These are phyloP conservation scores for Corniculantispora saksenae DNA, from an alignment of 2,329 filamentous ascomycete species.

Conservation along the genomic window DNA sequence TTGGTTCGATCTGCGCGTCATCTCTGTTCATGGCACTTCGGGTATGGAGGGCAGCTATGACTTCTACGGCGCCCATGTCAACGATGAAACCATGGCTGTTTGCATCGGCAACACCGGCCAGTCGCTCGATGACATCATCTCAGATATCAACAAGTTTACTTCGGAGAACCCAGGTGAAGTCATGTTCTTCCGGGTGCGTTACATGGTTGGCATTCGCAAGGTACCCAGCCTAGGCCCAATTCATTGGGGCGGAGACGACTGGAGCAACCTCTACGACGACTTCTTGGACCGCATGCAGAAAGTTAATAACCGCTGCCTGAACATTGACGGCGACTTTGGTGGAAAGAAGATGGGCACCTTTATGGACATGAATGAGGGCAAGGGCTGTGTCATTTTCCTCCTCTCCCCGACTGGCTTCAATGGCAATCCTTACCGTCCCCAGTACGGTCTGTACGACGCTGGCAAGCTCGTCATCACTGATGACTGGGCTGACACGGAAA, in stretches of 20 bases:
- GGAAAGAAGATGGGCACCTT: slow-evolving; percentile 28
- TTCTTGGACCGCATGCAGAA: slow-evolving; percentile 33
- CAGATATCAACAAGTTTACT: slow-evolving; percentile 47
- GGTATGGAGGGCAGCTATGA: slow-evolving; percentile 23
- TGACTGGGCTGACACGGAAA: slow-evolving; percentile 32
- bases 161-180: slow-evolving; percentile 44
- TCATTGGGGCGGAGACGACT: slow-evolving; percentile 31
- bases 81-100: slow-evolving; percentile 32
- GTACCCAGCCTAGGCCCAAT: slow-evolving; percentile 27
- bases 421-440: slow-evolving; percentile 8
- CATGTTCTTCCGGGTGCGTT: slow-evolving; percentile 46
- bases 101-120: slow-evolving; percentile 47
- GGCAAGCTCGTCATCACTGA: slow-evolving; percentile 27
- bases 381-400: slow-evolving; percentile 35
- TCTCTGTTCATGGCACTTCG: slow-evolving; percentile 26
- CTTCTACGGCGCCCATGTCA: slow-evolving; percentile 45
- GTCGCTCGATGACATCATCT: slow-evolving; percentile 42
- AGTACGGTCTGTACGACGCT: neutral
- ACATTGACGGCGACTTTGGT: slow-evolving; percentile 27
- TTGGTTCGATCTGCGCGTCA: slow-evolving; percentile 49
- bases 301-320: slow-evolving; percentile 42
- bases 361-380: slow-evolving; percentile 33
- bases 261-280: slow-evolving; percentile 37
- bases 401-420: slow-evolving; percentile 26
- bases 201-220: slow-evolving; percentile 41